Base-by-base conservation (phyloP, 2,329 filamentous ascomycete genomes). In the Calonectria ilicicola region DNA sequence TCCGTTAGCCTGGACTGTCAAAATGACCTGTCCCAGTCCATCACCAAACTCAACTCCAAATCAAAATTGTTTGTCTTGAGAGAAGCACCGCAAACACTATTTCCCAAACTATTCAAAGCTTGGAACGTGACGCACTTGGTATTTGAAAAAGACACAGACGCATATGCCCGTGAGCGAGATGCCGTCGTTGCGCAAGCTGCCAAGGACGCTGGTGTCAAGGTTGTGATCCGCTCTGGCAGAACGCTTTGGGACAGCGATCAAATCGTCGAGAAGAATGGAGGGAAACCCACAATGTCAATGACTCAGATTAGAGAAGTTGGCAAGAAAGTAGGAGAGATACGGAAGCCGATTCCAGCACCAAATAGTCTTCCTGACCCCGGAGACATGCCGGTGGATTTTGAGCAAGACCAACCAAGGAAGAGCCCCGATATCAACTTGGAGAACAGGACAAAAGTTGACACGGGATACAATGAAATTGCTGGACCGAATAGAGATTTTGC, bases 111-210 rank as follows among this genome's bases (percentile, higher is more conserved):
- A 1, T 93, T 95, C 86, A 90, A 91, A 77, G 88, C 89, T 21
- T 96, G 93, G 94, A 88, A 89, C 2, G 91, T 94, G 29, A 94
- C 93, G 0, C 93, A 95, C 82, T 83, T 95, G 6, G 93, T 95
- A 0, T 95, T 95, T 77, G 94, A 96, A 81, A 93, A 93, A 78
- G 94, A 95, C 77, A 94, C 93, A 0, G 94, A 96, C 84, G 87
- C 92, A 0, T 95, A 95, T 83, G 93, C 87, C 5, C 87, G 89
- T 19, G 88, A 91, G 47, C 84, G 94, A 63, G 94, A 96, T 81
- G 86, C 86, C 1, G 83, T 85, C 21, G 88, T 96, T 14, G 83
- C 87, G 40, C 82, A 87, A 19, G 83, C 92, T n/a, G 93, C 93
- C 5, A 85, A 88, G 75, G 84, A 90, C 56, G 91, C 92, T 0